Conservation (phyloP, 1,284 basidiomycete species). For the Leccinum griseonigrum region DNA sequence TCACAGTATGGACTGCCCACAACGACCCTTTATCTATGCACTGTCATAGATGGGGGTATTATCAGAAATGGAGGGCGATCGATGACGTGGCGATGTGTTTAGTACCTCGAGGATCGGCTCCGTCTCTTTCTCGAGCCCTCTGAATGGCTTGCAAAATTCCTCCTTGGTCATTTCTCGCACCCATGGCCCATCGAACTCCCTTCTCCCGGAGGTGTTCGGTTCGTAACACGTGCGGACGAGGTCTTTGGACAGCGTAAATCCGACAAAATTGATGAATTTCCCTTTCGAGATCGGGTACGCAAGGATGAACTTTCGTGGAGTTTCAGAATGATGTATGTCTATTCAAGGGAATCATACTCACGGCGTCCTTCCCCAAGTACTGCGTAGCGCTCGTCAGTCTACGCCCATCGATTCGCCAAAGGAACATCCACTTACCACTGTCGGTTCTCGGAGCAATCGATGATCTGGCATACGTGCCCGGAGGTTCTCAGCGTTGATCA, state of each 20-base stretch:
- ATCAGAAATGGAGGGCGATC: neutral
- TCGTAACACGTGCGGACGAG: constrained; percentile 26
- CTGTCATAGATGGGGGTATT: constrained; percentile 21
- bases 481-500: constrained; percentile 38
- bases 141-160: constrained; percentile 28
- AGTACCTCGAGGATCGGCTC: constrained; percentile 26
- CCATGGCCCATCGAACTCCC: constrained; percentile 29
- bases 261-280: constrained; percentile 32
- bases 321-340: neutral
- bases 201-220: constrained; percentile 17
- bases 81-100: neutral
- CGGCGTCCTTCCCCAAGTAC: constrained; percentile 29
- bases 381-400: constrained; percentile 10
- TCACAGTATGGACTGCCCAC: constrained; percentile 51
- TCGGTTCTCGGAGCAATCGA: constrained; percentile 28
- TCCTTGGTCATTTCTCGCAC: constrained; percentile 28
- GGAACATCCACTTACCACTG: constrained; percentile 21
- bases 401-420: neutral
- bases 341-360: constrained; percentile 14
- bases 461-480: constrained; percentile 36
- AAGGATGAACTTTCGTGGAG: constrained; percentile 21
- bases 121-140: constrained; percentile 30
- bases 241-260: constrained; percentile 31
- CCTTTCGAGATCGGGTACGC: constrained; percentile 32
- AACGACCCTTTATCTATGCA: constrained; percentile 38